Conservation (phyloP, 345 rosid genomes). For the Dimocarpus longan region DNA sequence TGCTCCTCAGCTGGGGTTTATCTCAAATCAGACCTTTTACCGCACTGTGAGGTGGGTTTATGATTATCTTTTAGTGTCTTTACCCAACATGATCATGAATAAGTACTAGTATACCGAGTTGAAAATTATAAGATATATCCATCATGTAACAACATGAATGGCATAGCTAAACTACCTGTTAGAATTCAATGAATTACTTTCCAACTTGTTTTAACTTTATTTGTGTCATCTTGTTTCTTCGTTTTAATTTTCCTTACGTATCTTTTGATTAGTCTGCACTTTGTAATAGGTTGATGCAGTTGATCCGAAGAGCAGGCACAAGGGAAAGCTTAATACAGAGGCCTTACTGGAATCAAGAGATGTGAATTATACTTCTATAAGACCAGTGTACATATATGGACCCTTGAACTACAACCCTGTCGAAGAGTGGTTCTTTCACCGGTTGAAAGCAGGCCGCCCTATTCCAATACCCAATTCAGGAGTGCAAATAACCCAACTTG, state of each 20-base stretch:
- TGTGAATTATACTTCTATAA: constrained; percentile 91
- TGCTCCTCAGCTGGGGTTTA: constrained; percentile 98
- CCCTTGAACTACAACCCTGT: constrained; percentile 98
- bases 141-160: background rate
- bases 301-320: constrained; percentile 98
- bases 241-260: background rate
- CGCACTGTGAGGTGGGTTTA: constrained; percentile 74
- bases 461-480: constrained; percentile 92
- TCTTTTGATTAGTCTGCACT: constrained; percentile 12
- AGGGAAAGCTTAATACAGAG: constrained; percentile 94
- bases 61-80: background rate
- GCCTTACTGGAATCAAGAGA: constrained; percentile 58
- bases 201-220: background rate
- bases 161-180: background rate
- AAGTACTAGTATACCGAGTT: background rate
- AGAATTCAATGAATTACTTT: background rate
- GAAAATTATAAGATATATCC: background rate
- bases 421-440: constrained; percentile 98
- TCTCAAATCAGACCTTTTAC: constrained; percentile 81
- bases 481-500: constrained; percentile 80
- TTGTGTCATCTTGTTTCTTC: background rate
- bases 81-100: background rate
- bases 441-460: constrained; percentile 92
- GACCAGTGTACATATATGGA: constrained; percentile 96
- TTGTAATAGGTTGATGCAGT: constrained; percentile 72